phyloP scores from a whole-genome alignment of 1,284 basidiomycete species.

The Rhodotorula glutinis region DNA sequence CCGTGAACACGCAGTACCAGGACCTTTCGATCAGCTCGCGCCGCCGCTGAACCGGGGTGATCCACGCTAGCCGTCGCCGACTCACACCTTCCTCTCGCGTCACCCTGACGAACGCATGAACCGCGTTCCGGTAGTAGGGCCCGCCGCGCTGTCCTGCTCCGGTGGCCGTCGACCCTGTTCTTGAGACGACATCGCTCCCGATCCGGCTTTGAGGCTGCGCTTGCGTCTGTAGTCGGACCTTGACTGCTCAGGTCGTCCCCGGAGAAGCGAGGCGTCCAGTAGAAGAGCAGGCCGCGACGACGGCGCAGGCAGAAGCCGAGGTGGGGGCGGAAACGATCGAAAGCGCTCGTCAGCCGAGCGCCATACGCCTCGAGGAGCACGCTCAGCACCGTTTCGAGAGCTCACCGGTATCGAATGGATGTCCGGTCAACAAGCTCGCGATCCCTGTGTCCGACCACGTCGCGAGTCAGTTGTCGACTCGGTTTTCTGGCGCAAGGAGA shows the following conservation, averaged over 20 bases:
- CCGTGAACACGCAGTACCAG: too few relatives aligned
- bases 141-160: background rate
- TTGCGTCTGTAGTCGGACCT: slow-evolving; percentile 27
- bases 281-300: background rate
- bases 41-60: background rate
- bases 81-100: slow-evolving; percentile 57
- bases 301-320: too few relatives aligned
- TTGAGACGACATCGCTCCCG: background rate
- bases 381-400: background rate
- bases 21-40: too few relatives aligned
- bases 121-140: slow-evolving; percentile 42
- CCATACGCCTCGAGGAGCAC: too few relatives aligned
- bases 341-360: background rate
- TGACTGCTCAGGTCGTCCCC: slow-evolving; percentile 23
- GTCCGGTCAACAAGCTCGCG: slow-evolving; percentile 22
- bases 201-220: background rate
- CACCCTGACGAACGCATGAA: slow-evolving; percentile 63
- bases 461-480: too few relatives aligned
- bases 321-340: too few relatives aligned
- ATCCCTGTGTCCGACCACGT: too few relatives aligned
- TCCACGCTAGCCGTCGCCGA: background rate
- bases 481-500: too few relatives aligned
- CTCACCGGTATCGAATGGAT: slow-evolving; percentile 31
- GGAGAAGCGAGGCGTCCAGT: too few relatives aligned
- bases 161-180: background rate